Evolutionary conservation across 2,329 filamentous ascomycete species (phyloP).

Genomic region (Canariomyces notabilis): DNA sequence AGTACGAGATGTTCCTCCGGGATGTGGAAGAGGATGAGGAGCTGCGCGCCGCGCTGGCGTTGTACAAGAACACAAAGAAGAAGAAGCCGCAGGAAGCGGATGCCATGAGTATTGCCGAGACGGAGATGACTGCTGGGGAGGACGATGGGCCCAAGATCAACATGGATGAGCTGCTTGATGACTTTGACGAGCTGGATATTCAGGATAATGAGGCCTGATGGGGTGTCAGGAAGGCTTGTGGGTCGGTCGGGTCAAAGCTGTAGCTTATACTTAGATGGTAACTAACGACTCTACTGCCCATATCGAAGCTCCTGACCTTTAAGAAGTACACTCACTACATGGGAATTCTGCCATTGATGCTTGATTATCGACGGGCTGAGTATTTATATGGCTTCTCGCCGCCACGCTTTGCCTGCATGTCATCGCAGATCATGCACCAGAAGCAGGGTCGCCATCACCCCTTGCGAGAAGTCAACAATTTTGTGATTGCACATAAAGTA

Average conservation of each 20-base stretch:
- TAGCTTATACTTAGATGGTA: too few relatives aligned
- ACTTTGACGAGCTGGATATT: conserved; percentile 85
- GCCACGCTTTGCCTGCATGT: too few relatives aligned
- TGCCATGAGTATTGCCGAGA: conserved; percentile 62
- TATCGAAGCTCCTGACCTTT: too few relatives aligned
- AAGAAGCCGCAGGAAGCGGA: conserved; percentile 39
- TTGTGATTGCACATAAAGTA: too few relatives aligned
- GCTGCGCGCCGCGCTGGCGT: conserved; percentile 71
- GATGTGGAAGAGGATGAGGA: conserved; percentile 96
- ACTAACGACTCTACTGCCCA: too few relatives aligned
- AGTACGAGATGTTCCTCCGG: conserved; percentile 95
- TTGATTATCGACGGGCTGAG: too few relatives aligned
- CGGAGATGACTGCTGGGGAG: conserved; percentile 50
- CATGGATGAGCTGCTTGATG: conserved; percentile 81
- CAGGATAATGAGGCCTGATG: conserved; percentile 38
- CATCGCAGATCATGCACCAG: too few relatives aligned
- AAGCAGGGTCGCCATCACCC: too few relatives aligned
- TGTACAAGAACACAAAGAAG: conserved; percentile 69
- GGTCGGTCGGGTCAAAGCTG: neutral
- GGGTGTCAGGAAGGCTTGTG: neutral
- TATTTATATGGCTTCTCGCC: too few relatives aligned
- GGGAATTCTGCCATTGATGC: too few relatives aligned
- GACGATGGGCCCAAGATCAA: conserved; percentile 64
- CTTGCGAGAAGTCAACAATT: too few relatives aligned
- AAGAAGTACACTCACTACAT: too few relatives aligned